Evolutionary conservation across 2,329 filamentous ascomycete genomes (phyloP).

Genomic region (Fonsecaea multimorphosa): DNA sequence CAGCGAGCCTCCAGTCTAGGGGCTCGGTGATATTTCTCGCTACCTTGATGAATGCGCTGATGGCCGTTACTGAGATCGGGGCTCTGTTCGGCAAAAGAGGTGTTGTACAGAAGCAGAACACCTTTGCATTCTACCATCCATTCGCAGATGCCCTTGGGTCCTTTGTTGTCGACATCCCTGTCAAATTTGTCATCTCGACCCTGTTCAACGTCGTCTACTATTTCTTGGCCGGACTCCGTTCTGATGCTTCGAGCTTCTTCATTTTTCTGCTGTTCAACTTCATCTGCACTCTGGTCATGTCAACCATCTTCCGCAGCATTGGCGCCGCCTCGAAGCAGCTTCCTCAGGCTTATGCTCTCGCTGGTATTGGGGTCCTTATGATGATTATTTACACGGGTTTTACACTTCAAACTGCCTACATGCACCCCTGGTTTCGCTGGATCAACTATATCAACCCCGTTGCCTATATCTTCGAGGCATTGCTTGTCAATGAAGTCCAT

Average conservation of each 20-base stretch:
- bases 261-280: conserved; percentile 63
- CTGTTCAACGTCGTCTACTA: conserved; percentile 66
- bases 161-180: conserved; percentile 58
- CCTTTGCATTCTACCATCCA: conserved; percentile 64
- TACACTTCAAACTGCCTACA: conserved; percentile 53
- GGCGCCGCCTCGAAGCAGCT: conserved; percentile 63
- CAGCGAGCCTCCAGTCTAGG: conserved; percentile 67
- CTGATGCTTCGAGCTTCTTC: conserved; percentile 63
- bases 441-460: conserved; percentile 52
- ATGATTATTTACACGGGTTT: conserved; percentile 53
- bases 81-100: conserved; percentile 67
- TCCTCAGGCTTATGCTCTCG: conserved; percentile 63
- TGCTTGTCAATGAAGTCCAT: conserved; percentile 49
- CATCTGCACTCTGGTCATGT: conserved; percentile 63
- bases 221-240: conserved; percentile 66
- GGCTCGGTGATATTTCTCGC: conserved; percentile 69
- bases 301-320: conserved; percentile 63
- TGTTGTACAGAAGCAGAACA: conserved; percentile 64
- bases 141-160: conserved; percentile 52
- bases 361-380: conserved; percentile 48
- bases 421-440: conserved; percentile 59
- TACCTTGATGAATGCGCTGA: conserved; percentile 65
- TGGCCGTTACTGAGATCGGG: conserved; percentile 71
- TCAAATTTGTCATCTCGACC: conserved; percentile 65
- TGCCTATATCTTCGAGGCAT: conserved; percentile 49